Conservation (phyloP, 371 early-diverging fungal genomes). For the Mortierella polycephala region DNA sequence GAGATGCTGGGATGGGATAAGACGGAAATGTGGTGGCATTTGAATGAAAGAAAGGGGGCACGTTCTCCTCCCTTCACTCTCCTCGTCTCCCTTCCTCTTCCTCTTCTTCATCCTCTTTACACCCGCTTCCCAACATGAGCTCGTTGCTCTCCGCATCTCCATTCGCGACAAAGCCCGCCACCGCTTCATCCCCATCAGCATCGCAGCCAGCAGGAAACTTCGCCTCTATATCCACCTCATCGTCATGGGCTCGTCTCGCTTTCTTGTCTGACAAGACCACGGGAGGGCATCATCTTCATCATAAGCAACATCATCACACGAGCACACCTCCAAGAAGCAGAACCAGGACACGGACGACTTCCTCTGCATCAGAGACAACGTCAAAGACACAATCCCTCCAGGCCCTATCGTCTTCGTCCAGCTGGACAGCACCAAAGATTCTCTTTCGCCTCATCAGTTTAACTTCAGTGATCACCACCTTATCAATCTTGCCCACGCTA, state of each 20-base stretch:
- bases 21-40: not conserved
- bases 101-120: not conserved
- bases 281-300: not conserved
- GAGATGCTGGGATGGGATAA: too few species aligned
- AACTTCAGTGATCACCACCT: conserved; percentile 11
- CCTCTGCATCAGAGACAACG: not conserved
- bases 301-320: not conserved
- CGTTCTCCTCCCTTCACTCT: conserved; percentile 1
- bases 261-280: conserved; percentile 16
- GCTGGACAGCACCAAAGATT: conserved; percentile 1
- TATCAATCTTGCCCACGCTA: conserved; percentile 8
- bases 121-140: conserved; percentile 12
- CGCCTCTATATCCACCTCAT: not conserved
- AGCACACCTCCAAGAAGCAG: not conserved
- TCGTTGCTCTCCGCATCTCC: conserved; percentile 28
- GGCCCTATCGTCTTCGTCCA: not conserved
- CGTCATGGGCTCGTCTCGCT: conserved; percentile 16
- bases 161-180: not conserved
- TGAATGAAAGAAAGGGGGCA: not conserved
- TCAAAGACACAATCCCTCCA: not conserved
- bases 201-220: not conserved
- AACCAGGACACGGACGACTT: not conserved
- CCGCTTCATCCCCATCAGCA: not conserved
- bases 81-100: not conserved
- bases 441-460: conserved; percentile 15